A percentile compares a stretch with the other conserved stretches of the same genome.
Conservation (phyloP, 805 yeast genomes). For the Brettanomyces anomalus region DNA sequence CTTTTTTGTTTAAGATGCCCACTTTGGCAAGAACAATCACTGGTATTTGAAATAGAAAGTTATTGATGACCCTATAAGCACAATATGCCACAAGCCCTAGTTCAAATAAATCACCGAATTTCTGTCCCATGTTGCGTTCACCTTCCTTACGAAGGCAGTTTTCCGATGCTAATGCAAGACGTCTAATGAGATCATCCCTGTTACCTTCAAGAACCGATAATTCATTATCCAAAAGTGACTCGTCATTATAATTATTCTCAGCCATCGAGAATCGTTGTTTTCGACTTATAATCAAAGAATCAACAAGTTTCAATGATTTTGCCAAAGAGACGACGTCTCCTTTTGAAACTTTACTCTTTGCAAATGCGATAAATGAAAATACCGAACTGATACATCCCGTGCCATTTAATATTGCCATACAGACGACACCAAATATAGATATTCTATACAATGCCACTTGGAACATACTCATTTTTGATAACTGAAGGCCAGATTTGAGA, state of each 20-base stretch:
- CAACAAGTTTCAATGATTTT: constrained; percentile 34
- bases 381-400: constrained; percentile 43
- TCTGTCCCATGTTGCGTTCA: constrained; percentile 2
- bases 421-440: constrained; percentile 40
- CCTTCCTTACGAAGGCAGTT: background rate
- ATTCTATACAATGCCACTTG: constrained; percentile 35
- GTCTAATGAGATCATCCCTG: constrained; percentile 1
- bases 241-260: too few relatives aligned
- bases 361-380: constrained; percentile 19
- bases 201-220: background rate
- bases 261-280: too few relatives aligned
- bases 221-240: background rate
- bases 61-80: constrained; percentile 36
- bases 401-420: constrained; percentile 42
- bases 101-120: constrained; percentile 3
- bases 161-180: background rate
- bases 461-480: constrained; percentile 5
- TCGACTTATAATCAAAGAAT: constrained; percentile 18
- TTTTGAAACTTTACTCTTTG: constrained; percentile 19
- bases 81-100: constrained; percentile 36
- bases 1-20: background rate
- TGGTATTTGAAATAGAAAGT: constrained; percentile 34
- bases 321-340: constrained; percentile 27
- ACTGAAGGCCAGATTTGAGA: background rate
- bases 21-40: constrained; percentile 14